These are phyloP conservation scores for Collybiopsis luxurians DNA, from an alignment of 768 basidiomycete genomes.

Conservation along the genomic window DNA sequence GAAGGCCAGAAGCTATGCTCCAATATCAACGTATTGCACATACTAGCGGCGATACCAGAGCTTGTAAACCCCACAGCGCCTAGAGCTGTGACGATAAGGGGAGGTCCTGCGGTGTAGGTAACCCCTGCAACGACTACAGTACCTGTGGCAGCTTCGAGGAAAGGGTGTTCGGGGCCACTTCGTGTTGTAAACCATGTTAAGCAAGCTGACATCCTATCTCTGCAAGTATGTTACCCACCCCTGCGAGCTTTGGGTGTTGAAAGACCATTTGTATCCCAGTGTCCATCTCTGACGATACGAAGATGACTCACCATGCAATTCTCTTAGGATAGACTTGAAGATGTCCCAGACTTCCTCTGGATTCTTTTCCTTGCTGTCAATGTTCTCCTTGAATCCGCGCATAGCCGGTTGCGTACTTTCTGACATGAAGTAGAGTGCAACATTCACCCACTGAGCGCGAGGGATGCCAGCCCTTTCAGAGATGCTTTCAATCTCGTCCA, in stretches of 20 bases:
- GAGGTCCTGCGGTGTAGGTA: not conserved
- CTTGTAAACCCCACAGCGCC: not conserved
- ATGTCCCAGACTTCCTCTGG: not conserved
- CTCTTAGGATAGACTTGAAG: not conserved
- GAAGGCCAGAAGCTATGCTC: not conserved
- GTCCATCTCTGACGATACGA: not conserved
- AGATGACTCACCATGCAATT: not conserved
- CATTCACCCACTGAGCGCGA: not conserved
- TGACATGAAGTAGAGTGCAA: not conserved
- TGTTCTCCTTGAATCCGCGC: not conserved
- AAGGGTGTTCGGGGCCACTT: not conserved
- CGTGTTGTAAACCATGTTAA: not conserved
- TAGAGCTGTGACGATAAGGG: not conserved
- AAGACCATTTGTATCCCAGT: not conserved
- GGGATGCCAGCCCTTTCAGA: not conserved
- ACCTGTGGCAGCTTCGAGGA: not conserved
- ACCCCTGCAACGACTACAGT: not conserved
- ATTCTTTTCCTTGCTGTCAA: not conserved
- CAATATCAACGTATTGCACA: not conserved
- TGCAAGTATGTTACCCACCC: too few species aligned
- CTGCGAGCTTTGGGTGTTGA: too few species aligned
- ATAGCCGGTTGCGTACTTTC: not conserved
- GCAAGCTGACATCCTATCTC: too few species aligned
- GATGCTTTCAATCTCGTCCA: not conserved
- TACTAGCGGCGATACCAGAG: not conserved